Percentiles rank a stretch among this genome's conserved stretches.
Conservation (phyloP, 169 alveolate species). For the Perkinsus olseni region DNA sequence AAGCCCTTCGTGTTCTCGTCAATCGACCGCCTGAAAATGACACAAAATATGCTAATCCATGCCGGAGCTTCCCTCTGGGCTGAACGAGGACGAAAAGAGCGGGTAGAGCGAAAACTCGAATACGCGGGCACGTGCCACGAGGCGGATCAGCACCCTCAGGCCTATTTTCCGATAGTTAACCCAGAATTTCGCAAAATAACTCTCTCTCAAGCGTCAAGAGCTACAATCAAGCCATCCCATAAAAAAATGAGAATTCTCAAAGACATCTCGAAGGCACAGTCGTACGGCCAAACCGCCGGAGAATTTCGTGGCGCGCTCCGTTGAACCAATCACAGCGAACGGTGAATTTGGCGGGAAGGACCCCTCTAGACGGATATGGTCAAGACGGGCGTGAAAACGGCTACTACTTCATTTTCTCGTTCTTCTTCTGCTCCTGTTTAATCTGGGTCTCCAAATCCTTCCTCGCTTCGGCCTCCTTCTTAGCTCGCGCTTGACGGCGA, state of each 20-base stretch:
- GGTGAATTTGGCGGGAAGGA: not conserved
- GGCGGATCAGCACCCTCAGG: no score
- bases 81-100: no score
- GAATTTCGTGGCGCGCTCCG: not conserved
- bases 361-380: not conserved
- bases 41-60: not conserved
- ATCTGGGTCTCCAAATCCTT: not conserved
- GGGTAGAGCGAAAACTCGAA: no score
- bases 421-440: not conserved
- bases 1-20: not conserved
- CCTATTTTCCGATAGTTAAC: no score
- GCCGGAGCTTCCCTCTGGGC: no score
- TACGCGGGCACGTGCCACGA: no score
- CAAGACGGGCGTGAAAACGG: not conserved
- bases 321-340: not conserved
- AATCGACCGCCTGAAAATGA: not conserved
- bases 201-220: no score
- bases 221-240: not conserved
- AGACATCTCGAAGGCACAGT: no score
- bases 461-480: not conserved
- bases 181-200: no score
- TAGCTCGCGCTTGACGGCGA: not conserved
- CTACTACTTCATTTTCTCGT: not conserved
- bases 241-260: not conserved
- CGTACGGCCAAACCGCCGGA: no score